phyloP scores from a whole-genome alignment of 257 asterid genomes.

The Solanum rostratum region DNA sequence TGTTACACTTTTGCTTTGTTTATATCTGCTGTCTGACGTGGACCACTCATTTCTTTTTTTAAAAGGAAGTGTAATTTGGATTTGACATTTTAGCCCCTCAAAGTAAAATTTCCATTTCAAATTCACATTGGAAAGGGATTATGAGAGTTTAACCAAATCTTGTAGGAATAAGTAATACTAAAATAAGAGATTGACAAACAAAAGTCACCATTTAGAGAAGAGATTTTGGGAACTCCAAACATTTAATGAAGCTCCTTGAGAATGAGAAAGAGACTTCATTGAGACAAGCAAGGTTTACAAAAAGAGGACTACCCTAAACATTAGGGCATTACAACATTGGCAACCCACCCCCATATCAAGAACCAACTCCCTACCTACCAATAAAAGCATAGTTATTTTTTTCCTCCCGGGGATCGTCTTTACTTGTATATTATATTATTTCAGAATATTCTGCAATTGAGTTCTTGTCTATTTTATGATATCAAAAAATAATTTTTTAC shows the following conservation, averaged over 20 bases:
- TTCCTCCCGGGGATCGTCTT: rapidly evolving
- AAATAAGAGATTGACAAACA: not conserved
- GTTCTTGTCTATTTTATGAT: no score
- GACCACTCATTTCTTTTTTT: not conserved
- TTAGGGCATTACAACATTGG: not conserved
- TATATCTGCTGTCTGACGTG: not conserved
- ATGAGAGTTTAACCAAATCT: not conserved
- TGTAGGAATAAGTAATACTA: not conserved
- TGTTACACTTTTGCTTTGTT: not conserved
- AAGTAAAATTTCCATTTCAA: not conserved
- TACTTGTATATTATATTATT: no score
- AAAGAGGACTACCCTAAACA: not conserved
- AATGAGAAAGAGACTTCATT: not conserved
- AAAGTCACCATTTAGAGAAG: not conserved
- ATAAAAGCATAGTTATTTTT: not conserved
- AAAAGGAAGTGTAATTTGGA: not conserved
- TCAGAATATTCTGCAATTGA: no score
- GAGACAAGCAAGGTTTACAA: not conserved
- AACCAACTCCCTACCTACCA: not conserved
- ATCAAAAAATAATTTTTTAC: no score
- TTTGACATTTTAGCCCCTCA: not conserved
- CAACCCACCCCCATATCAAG: not conserved
- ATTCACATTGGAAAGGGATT: not conserved
- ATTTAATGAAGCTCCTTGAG: not conserved
- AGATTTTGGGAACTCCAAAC: not conserved